phyloP scores from a whole-genome alignment of 2,329 filamentous ascomycete species.

The Nemania sp. region DNA sequence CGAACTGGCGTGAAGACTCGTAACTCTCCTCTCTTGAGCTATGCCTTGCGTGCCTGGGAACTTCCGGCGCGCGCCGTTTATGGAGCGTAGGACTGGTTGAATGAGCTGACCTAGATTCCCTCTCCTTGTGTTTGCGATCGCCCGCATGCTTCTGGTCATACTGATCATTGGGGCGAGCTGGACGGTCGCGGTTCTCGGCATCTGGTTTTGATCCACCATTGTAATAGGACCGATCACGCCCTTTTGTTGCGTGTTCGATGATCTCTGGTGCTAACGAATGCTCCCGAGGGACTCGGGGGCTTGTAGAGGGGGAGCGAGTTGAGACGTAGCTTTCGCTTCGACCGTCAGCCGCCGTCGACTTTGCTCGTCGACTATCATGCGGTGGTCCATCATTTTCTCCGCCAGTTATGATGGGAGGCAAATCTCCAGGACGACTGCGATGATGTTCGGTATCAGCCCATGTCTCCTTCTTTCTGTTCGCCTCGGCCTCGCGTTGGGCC shows the following conservation, averaged over 20 bases:
- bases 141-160: slow-evolving; percentile 30
- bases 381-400: slow-evolving; percentile 21
- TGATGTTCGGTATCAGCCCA: slow-evolving; percentile 32
- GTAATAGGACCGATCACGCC: slow-evolving; percentile 39
- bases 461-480: slow-evolving; percentile 30
- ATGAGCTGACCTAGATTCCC: slow-evolving; percentile 23
- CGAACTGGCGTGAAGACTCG: slow-evolving; percentile 30
- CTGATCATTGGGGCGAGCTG: slow-evolving; percentile 31
- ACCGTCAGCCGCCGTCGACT: slow-evolving; percentile 34
- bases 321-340: slow-evolving; percentile 44
- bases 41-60: slow-evolving; percentile 31
- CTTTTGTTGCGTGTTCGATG: slow-evolving; percentile 41
- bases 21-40: slow-evolving; percentile 32
- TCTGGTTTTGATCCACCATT: slow-evolving; percentile 33
- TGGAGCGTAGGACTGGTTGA: slow-evolving; percentile 34
- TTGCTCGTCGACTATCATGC: slow-evolving; percentile 32
- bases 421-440: slow-evolving; percentile 35
- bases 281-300: slow-evolving; percentile 39
- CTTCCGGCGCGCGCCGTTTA: slow-evolving; percentile 35
- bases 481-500: slow-evolving; percentile 37
- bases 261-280: slow-evolving; percentile 54
- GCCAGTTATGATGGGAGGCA: slow-evolving; percentile 41
- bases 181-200: slow-evolving; percentile 29
- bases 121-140: slow-evolving; percentile 33
- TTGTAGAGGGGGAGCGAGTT: slow-evolving; percentile 32